These are phyloP conservation scores for Taphrina populina DNA, from an alignment of 1,139 yeast genomes.

Conservation along the genomic window DNA sequence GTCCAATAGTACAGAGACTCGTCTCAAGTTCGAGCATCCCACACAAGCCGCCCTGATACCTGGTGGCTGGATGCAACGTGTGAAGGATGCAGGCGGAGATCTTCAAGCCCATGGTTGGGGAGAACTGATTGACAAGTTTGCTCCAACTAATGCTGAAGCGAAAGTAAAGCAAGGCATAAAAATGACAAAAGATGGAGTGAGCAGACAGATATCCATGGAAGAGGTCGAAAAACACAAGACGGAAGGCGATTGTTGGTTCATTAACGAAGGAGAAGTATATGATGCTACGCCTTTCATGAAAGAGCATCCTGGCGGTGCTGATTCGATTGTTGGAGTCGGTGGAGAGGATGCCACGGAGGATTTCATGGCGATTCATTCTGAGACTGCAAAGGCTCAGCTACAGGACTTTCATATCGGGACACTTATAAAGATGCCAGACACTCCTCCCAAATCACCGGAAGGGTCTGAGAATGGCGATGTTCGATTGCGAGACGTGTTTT, in stretches of 20 bases:
- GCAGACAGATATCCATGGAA: constrained; percentile 45
- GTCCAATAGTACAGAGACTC: constrained; percentile 24
- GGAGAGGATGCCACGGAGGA: constrained; percentile 63
- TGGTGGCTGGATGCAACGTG: constrained; percentile 48
- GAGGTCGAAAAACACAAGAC: constrained; percentile 51
- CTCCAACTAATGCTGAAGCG: background rate
- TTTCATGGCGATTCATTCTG: constrained; percentile 47
- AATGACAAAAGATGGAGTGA: constrained; percentile 38
- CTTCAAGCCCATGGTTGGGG: constrained; percentile 44
- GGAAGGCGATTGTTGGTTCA: constrained; percentile 57
- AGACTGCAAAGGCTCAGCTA: constrained; percentile 40
- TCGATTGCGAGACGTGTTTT: constrained; percentile 31
- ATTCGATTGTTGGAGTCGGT: constrained; percentile 57
- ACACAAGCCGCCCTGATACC: constrained; percentile 41
- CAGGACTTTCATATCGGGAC: constrained; percentile 39
- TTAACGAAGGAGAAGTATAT: constrained; percentile 54
- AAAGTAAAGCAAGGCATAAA: constrained; percentile 34
- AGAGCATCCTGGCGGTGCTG: constrained; percentile 72
- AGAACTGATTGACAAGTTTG: constrained; percentile 39
- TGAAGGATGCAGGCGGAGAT: constrained; percentile 45
- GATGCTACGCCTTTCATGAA: constrained; percentile 75
- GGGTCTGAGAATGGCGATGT: constrained; percentile 20
- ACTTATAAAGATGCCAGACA: constrained; percentile 31
- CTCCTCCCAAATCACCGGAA: constrained; percentile 24
- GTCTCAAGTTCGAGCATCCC: constrained; percentile 45